Evolutionary conservation across 2,329 filamentous ascomycete species (phyloP), one percentile per base, ranked within the genome.

Genomic region (Colletotrichum sp.): DNA sequence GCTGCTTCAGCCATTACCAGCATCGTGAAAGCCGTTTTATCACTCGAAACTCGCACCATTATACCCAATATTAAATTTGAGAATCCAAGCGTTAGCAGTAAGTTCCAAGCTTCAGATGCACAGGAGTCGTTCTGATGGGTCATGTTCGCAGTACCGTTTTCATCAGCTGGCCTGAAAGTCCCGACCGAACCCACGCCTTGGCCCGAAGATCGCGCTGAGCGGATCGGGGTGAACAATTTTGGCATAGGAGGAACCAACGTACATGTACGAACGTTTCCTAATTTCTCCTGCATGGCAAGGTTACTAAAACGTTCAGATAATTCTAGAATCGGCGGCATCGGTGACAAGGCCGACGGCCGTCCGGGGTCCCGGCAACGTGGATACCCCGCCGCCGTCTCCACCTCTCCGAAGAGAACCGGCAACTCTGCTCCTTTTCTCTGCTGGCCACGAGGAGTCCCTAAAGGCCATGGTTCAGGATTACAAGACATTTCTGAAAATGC

Each of bases 231-330:
- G 62, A 87, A 86, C 77, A 82, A 79, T 0, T 88, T 86, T 72
- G 85, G 86, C 4, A 84, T 83, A 39, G 86, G 86, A 0, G 85
- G 86, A 0, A 77, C 82, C 6, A 87, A 87, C 67, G 84, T 80
- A 1, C 86, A 87, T 57, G 81, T 82, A 8, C 75, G 82, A 16
- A 2, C 4, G 2, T 16, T 13, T 26, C 1, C 0, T 9, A n/a
- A 3, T 3, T 8, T 36, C 21, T 4, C 2, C 3, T 39, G 2
- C 60, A 59, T 59, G 55, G 15, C 26, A 30, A 59, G 21, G 3
- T 16, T 2, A 30, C 7, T 12, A 10, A 21, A 18, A 16, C 6
- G 2, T 12, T 52, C 36, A 76, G 73, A 69, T 76, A 10, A 76
- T 76, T n/a, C 15, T 76, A 7, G 69, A 76, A 15, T 76, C 73